Evolutionary conservation across 1,284 basidiomycete species (phyloP), one percentile per base, ranked within the genome.

Genomic region (Trametes polyzona): DNA sequence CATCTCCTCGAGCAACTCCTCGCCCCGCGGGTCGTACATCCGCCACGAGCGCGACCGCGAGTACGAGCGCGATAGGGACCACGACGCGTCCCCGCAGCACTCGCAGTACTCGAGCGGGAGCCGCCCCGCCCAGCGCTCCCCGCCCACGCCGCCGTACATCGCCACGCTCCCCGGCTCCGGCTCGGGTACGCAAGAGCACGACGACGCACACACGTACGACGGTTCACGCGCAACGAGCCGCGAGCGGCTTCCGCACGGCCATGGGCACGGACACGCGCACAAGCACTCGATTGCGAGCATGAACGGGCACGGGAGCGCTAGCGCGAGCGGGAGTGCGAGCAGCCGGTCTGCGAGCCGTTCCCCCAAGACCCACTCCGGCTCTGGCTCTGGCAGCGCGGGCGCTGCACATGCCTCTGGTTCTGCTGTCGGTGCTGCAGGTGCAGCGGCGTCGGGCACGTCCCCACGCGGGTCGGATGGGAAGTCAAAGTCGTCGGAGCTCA

Each of bases 81-180:
- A 58, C 27, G 60, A 58, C 32, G 55, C 63, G 8, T 65, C 66
- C 10, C 63, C 66, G 40, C n/a, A 27, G 47, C 41, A 57, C 27
- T 51, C 59, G 33, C 60, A 47, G 52, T 48, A 55, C 39, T 48
- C 46, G 19, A 41, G 37, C 52, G 47, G 41, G 17, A 24, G 42
- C 12, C 41, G 47, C 3, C 23, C 54, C 19, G 44, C 61, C 2
- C 53, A 57, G 29, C 68, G 69, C 21, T 53, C 66, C 4, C 66
- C 68, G 29, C 67, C 67, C 10, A 69, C 68, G 1, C 70, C 69
- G 4, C 70, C 70, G 11, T 62, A 66, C 46, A 71, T 71, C 50
- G 66, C 69, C 3, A 69, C 67, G 9, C 62, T 71, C 10, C 70
- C 67, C 3, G 64, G 63, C 10, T 69, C 67, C 3, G 64, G 63